Evolutionary conservation across 805 yeast species (phyloP), one percentile per base, ranked within the genome.

Genomic region (Yamadazyma nakazawae): DNA sequence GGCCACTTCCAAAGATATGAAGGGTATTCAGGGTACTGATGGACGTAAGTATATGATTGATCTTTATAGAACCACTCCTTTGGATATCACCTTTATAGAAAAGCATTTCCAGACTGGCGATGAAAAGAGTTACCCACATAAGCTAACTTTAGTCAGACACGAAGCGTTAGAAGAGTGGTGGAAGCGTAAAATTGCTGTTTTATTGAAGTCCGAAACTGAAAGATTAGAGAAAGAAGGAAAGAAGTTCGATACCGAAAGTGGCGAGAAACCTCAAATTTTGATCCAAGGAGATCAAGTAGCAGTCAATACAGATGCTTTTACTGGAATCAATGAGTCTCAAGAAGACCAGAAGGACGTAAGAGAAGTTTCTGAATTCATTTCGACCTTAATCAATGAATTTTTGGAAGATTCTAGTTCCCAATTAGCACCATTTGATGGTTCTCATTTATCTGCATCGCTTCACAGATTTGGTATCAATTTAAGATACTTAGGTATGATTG

Each of bases 141-240:
- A 80, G 53, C 88, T 89, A 66, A 75, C 86, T 12, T 78, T 86
- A 21, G 59, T 92, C 38, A 83, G 98, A 68, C 82, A 82, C 53
- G 98, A 92, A 68, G 94, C 96, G 14, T 81, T 92, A 40, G 92
- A 84, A 55, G 88, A 83, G 56, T 92, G 96, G 97, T 88, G 94
- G 84, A 79, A 79, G 59, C 66, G 80, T 49, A 80, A 84, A 60
- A 76, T 85, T 2, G 78, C 85, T 13, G 72, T 69, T 17, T 71
- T 72, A 40, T 62, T 82, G 51, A 75, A 75, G 49, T 67, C 60
- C 1, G 80, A 80, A 56, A 70, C 81, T 37, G 81, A 79, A 47
- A 69, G 67, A 44, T 70, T 70, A 47, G 72, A 74, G 45, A 59
- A 62, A 47, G 68, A 66, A 42, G 70, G 63, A 5, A 59, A 66